Evolutionary conservation across 2,329 filamentous ascomycete species (phyloP).

Genomic region (Chaetomium strumarium): DNA sequence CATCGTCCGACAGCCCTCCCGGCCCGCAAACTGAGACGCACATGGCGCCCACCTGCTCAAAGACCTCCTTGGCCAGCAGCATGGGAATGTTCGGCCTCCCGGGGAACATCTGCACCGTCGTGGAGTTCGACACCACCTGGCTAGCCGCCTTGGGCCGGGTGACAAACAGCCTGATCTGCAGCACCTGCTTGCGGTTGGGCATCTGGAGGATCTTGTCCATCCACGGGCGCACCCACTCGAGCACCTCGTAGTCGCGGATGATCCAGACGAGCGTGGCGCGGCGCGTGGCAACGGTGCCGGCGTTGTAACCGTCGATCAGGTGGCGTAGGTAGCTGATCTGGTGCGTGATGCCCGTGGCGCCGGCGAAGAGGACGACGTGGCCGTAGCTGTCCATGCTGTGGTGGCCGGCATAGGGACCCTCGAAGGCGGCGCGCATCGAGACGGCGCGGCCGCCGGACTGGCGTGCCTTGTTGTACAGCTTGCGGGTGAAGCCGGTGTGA

Average conservation of each 20-base stretch:
- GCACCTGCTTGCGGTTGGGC: conserved; percentile 72
- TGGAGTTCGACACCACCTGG: conserved; percentile 69
- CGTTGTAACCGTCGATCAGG: conserved; percentile 62
- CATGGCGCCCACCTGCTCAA: conserved; percentile 80
- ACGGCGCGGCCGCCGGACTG: conserved; percentile 48
- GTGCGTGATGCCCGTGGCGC: conserved; percentile 91
- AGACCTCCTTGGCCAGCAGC: conserved; percentile 75
- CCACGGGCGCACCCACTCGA: conserved; percentile 92
- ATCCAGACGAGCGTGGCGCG: conserved; percentile 86
- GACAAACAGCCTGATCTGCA: conserved; percentile 84
- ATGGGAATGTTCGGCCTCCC: conserved; percentile 78
- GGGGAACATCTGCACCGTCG: conserved; percentile 85
- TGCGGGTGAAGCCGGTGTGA: conserved; percentile 81
- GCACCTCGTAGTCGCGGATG: conserved; percentile 78
- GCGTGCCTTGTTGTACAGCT: conserved; percentile 66
- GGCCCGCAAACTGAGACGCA: conserved; percentile 76
- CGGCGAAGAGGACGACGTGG: conserved; percentile 83
- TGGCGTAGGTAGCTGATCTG: conserved; percentile 84
- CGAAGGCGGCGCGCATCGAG: conserved; percentile 66
- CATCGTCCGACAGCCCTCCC: conserved; percentile 69
- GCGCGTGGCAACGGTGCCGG: conserved; percentile 71
- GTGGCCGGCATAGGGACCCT: conserved; percentile 83
- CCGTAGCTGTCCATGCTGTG: conserved; percentile 89
- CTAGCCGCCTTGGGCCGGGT: conserved; percentile 80
- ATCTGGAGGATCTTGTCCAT: conserved; percentile 69